Evolutionary conservation across 2,329 filamentous ascomycete species (phyloP).

Genomic region (Biscogniauxia marginata): DNA sequence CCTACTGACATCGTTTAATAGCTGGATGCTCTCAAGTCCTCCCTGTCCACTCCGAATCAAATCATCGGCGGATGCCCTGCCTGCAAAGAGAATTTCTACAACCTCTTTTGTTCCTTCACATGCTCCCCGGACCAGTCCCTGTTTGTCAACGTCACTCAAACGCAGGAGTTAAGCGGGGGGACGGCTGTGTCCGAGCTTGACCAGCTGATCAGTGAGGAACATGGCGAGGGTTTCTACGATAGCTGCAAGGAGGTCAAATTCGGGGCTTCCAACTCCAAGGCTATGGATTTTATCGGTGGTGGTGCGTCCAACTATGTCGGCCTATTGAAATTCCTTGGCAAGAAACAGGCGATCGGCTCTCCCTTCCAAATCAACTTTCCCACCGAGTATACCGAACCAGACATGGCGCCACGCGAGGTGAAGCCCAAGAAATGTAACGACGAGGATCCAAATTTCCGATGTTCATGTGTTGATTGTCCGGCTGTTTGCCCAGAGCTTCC

Average conservation of each 20-base stretch:
- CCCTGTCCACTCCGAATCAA: slow-evolving; percentile 81
- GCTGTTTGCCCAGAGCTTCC: slow-evolving; percentile 81
- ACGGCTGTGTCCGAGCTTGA: slow-evolving; percentile 79
- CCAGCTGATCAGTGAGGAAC: slow-evolving; percentile 80
- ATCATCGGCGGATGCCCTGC: slow-evolving; percentile 93
- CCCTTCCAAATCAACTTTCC: slow-evolving; percentile 98
- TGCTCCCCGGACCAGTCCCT: slow-evolving; percentile 96
- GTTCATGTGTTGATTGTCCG: slow-evolving; percentile 91
- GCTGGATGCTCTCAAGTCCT: slow-evolving; percentile 77
- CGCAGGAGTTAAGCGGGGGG: slow-evolving; percentile 59
- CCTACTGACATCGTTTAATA: slow-evolving; percentile 36
- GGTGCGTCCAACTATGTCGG: slow-evolving; percentile 86
- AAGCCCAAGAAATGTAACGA: slow-evolving; percentile 86
- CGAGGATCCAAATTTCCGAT: slow-evolving; percentile 79
- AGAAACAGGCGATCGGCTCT: slow-evolving; percentile 87
- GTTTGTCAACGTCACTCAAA: slow-evolving; percentile 88
- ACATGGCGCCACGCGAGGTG: slow-evolving; percentile 72
- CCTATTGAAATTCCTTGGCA: slow-evolving; percentile 87
- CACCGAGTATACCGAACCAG: slow-evolving; percentile 56
- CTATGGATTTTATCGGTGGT: slow-evolving; percentile 94
- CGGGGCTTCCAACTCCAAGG: slow-evolving; percentile 86
- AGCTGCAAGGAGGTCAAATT: slow-evolving; percentile 99
- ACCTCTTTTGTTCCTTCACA: slow-evolving; percentile 96
- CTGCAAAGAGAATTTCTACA: slow-evolving; percentile 98
- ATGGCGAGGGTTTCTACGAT: slow-evolving; percentile 85